Conservation (phyloP, 176 grass and related monocot genomes). For the Aegilops bicornis region DNA sequence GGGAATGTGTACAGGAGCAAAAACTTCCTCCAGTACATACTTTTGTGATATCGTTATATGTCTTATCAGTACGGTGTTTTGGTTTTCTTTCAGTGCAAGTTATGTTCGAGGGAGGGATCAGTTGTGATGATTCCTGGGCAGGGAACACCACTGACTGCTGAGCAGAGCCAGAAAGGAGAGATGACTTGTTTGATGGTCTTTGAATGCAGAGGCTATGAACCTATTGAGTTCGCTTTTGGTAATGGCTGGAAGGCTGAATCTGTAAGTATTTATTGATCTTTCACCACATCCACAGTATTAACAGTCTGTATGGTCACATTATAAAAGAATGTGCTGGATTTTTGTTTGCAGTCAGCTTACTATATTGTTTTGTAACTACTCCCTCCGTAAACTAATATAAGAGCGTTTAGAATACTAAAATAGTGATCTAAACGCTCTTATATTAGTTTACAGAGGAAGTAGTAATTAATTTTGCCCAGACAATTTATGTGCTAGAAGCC, state of each 20-base stretch:
- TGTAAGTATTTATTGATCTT: conserved; percentile 52
- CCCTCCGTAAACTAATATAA: too few species aligned
- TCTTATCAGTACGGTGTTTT: conserved; percentile 23
- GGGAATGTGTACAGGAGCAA: neutral
- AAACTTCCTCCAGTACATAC: neutral
- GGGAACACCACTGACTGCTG: conserved; percentile 64
- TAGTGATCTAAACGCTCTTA: too few species aligned
- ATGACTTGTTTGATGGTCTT: conserved; percentile 76
- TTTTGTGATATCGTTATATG: neutral
- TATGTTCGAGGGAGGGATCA: conserved; percentile 88
- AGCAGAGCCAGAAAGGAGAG: conserved; percentile 55
- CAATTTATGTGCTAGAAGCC: neutral
- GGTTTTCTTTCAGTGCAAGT: conserved; percentile 78
- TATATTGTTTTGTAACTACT: neutral
- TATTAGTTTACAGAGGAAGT: too few species aligned
- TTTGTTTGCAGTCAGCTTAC: conserved; percentile 11
- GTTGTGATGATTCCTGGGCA: conserved; percentile 87
- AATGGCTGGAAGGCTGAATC: conserved; percentile 87
- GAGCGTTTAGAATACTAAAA: too few species aligned
- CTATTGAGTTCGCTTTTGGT: conserved; percentile 72
- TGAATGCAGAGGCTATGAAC: conserved; percentile 90
- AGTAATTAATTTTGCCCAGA: neutral
- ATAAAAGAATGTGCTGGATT: neutral
- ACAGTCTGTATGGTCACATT: neutral
- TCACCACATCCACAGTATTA: conserved; percentile 1